These are phyloP conservation scores for Gracilaria vermiculophylla DNA, from an alignment of 23 red algal genomes.

Conservation along the genomic window DNA sequence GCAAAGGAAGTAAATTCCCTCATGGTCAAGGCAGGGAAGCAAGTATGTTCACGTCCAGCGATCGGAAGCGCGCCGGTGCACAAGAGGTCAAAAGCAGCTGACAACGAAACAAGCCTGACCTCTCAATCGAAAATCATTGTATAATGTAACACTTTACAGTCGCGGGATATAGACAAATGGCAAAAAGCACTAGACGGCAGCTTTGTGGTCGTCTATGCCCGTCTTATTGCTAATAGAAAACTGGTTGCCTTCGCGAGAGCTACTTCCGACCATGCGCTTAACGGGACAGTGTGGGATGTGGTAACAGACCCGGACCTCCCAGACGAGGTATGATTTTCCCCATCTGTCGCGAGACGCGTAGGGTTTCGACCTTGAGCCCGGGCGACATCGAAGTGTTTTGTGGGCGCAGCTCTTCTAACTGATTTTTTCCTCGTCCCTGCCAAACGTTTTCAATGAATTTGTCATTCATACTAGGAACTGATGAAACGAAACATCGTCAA, in stretches of 20 bases:
- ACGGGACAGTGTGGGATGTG: constrained; percentile 86
- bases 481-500: constrained; percentile 81
- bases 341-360: neutral
- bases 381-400: neutral
- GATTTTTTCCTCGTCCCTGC: neutral
- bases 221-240: constrained; percentile 58
- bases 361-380: no score
- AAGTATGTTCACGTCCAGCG: constrained; percentile 29
- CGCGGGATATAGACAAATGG: constrained; percentile 72
- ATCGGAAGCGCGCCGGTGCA: neutral
- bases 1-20: constrained; percentile 71
- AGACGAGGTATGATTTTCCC: constrained; percentile 61
- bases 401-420: neutral
- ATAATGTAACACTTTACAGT: neutral
- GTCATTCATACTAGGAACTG: constrained; percentile 13
- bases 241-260: constrained; percentile 85
- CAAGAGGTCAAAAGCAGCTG: no score
- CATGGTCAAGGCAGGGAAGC: constrained; percentile 58
- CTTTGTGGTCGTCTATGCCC: constrained; percentile 71
- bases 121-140: neutral
- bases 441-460: neutral
- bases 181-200: constrained; percentile 62
- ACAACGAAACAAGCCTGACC: neutral
- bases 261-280: constrained; percentile 76
- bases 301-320: constrained; percentile 81